Evolutionary conservation across 805 yeast genomes (phyloP), one percentile per base, ranked within the genome.

Genomic region (Tetrapisispora iriomotensis): DNA sequence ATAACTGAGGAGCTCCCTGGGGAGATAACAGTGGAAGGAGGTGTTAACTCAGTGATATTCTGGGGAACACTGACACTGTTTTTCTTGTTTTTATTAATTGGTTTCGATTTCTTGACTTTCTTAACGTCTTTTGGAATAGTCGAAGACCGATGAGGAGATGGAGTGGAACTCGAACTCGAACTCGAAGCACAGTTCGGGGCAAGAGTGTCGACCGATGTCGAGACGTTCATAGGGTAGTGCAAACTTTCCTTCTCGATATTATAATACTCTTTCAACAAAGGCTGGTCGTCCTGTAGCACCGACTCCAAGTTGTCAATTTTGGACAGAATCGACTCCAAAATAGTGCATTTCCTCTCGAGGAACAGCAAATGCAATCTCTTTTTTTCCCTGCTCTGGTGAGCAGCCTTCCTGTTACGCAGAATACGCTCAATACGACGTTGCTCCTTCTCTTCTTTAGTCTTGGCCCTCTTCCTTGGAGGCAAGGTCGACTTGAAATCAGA

Each of bases 341-440:
- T 46, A 4, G 47, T 41, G 40, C 65, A 62, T 37, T 61, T 61
- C 28, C 67, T 60, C 62, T 90, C 96, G 49, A 92, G 70, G 45
- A 75, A 77, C 62, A 87, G 95, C 41, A 92, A 81, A 58, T 90
- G 95, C 56, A 79, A 76, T 58, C 97, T 75, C 74, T 90, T 90
- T 75, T 90, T 88, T 58, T 92, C 98, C 49, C 98, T 75, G 22
- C 95, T 84, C 38, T 95, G 95, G 60, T 90, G 97, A 35, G 98
- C 98, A 13, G 97, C 97, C 58, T 90, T 82, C 56, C 97, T 76
- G 64, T 90, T 90, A 59, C 98, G 75, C 52, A 90, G 69, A 37
- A 92, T 88, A 37, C 98, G 71, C 64, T 92, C 97, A 39, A 88
- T 77, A 34, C 96, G 75, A 48, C 97, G 79, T 66, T 90, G 97